Conservation (phyloP, 2,329 filamentous ascomycete genomes). For the Didymella keratinophila region DNA sequence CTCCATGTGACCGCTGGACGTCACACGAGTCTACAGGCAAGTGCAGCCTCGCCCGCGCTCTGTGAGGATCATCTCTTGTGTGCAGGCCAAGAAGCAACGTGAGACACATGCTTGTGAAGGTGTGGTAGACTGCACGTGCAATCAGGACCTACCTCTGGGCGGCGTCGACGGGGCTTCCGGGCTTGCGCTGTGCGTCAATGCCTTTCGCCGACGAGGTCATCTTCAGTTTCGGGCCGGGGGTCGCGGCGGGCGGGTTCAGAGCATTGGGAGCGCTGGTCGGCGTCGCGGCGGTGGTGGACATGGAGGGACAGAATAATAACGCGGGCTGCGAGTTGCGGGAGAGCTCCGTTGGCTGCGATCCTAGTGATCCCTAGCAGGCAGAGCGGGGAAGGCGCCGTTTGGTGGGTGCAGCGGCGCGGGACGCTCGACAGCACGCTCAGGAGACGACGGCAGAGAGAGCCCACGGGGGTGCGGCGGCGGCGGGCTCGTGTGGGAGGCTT, state of each 20-base stretch:
- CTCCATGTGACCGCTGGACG: constrained; percentile 45
- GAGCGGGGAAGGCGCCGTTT: constrained; percentile 5
- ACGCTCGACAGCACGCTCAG: constrained; percentile 5
- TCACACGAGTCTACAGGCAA: constrained; percentile 33
- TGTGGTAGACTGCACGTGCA: not conserved
- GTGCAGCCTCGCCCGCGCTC: not conserved
- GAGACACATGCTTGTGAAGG: not conserved
- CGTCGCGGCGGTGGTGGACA: constrained; percentile 40
- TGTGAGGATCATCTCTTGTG: too few species aligned
- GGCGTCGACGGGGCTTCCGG: constrained; percentile 63
- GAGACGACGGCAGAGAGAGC: not conserved
- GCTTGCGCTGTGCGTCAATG: constrained; percentile 63
- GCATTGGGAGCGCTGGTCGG: constrained; percentile 47
- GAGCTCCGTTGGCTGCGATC: constrained; percentile 15
- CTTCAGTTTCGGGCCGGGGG: constrained; percentile 56
- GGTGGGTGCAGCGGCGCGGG: constrained; percentile 33
- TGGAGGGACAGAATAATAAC: constrained; percentile 33
- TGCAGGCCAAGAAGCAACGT: too few species aligned
- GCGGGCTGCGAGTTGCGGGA: constrained; percentile 14
- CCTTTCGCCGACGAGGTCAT: constrained; percentile 59
- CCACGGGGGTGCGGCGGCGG: not conserved
- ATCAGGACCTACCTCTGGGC: constrained; percentile 58
- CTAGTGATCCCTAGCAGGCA: not conserved
- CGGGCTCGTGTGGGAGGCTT: constrained; percentile 16
- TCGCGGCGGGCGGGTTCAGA: constrained; percentile 45